Evolutionary conservation across 805 yeast species (phyloP).

Genomic region (Pichia paraexigua): DNA sequence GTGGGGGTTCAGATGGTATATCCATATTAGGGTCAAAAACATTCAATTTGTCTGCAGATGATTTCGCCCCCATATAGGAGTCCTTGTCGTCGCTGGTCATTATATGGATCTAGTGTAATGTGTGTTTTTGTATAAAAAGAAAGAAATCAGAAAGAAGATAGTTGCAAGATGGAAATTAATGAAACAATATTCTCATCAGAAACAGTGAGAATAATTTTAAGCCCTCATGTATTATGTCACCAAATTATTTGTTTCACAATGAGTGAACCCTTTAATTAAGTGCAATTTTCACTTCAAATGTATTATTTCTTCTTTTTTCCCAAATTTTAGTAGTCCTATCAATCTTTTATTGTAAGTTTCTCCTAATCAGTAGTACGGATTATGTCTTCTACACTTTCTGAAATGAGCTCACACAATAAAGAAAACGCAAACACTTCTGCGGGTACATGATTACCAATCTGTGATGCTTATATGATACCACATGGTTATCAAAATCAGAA

Average conservation of each 20-base stretch:
- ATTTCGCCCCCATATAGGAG: not conserved
- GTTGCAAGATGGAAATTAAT: not conserved
- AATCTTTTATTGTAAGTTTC: no score
- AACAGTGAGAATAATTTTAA: no score
- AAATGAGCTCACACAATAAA: no score
- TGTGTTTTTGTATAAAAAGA: no score
- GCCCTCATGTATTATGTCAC: not conserved
- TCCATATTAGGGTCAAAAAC: constrained; percentile 11
- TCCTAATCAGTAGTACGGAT: no score
- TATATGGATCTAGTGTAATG: not conserved
- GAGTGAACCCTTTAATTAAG: no score
- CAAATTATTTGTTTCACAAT: not conserved
- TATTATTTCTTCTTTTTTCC: no score
- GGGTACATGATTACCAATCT: not conserved
- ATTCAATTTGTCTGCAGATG: constrained; percentile 7
- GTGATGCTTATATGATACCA: not conserved
- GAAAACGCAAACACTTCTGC: not conserved
- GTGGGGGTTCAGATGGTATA: constrained; percentile 30
- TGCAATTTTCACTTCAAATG: not conserved
- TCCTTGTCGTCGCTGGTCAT: not conserved
- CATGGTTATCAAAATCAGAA: not conserved
- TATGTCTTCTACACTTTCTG: no score
- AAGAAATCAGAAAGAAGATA: not conserved
- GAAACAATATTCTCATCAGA: not conserved
- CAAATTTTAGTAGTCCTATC: no score